Conservation (phyloP, 1,284 basidiomycete species). For the Sanguinoderma infundibulare region DNA sequence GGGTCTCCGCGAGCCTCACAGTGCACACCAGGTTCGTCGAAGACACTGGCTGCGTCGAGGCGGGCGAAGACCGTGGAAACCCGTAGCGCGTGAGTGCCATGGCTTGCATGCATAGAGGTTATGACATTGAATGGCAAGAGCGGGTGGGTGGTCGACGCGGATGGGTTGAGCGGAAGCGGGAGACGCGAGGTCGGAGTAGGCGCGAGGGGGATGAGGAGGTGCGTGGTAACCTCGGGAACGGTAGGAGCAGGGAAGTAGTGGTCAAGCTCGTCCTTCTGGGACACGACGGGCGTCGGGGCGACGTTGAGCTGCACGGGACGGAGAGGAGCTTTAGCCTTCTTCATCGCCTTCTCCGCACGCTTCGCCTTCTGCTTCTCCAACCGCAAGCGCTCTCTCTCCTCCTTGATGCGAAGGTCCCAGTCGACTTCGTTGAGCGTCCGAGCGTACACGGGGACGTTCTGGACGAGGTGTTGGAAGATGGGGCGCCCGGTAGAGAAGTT, state of each 20-base stretch:
- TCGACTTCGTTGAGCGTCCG: conserved; percentile 75
- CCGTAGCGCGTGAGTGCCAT: conserved; percentile 62
- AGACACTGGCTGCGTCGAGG: conserved; percentile 68
- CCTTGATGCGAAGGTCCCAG: conserved; percentile 57
- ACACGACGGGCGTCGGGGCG: conserved; percentile 25
- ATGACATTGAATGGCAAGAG: conserved; percentile 63
- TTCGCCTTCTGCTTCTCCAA: conserved; percentile 33
- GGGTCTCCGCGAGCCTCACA: conserved; percentile 61
- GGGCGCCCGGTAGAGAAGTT: conserved; percentile 74
- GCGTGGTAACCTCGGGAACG: conserved; percentile 56
- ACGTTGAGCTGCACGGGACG: conserved; percentile 11
- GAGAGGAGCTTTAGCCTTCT: conserved; percentile 25
- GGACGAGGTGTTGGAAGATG: conserved; percentile 74
- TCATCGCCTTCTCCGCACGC: conserved; percentile 29
- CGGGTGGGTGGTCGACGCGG: conserved; percentile 35
- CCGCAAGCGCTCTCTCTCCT: conserved; percentile 46
- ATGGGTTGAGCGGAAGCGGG: conserved; percentile 52
- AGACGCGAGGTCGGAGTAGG: conserved; percentile 67
- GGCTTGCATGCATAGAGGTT: conserved; percentile 52
- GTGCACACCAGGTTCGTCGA: conserved; percentile 56
- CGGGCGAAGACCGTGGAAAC: conserved; percentile 70
- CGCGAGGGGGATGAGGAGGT: conserved; percentile 73
- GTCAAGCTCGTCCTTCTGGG: conserved; percentile 51
- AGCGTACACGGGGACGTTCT: conserved; percentile 74
- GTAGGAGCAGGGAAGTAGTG: conserved; percentile 58